These are phyloP conservation scores for Kodamaea sp. DNA, from an alignment of 1,139 yeast species.

Conservation along the genomic window DNA sequence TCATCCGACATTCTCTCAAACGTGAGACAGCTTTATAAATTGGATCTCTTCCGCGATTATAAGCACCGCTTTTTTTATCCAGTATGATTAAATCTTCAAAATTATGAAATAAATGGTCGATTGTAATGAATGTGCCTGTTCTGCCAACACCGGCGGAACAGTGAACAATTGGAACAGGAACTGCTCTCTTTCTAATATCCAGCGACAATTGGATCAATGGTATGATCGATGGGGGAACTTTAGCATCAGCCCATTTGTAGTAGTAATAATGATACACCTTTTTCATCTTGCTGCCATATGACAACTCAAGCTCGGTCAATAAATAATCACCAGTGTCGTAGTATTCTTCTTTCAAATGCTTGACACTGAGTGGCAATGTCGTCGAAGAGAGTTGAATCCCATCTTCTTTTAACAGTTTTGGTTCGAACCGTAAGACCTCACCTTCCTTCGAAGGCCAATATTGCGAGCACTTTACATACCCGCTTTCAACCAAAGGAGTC, in stretches of 20 bases:
- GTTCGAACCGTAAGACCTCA: too few relatives aligned
- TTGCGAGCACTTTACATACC: constrained; percentile 60
- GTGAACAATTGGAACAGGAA: constrained; percentile 50
- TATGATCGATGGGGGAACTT: constrained; percentile 40
- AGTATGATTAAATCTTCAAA: constrained; percentile 7
- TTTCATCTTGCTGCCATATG: constrained; percentile 22
- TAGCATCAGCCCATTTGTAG: constrained; percentile 56
- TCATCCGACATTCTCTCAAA: constrained; percentile 53
- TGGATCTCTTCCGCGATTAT: constrained; percentile 20
- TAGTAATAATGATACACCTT: constrained; percentile 52
- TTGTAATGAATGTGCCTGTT: constrained; percentile 72
- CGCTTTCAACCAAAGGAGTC: constrained; percentile 68
- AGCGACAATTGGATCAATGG: constrained; percentile 35
- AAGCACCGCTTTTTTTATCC: constrained; percentile 4
- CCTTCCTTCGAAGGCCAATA: constrained; percentile 61
- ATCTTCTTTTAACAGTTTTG: constrained; percentile 17
- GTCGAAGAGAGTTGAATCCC: constrained; percentile 18
- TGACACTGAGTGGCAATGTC: constrained; percentile 15
- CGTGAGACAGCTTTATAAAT: constrained; percentile 34
- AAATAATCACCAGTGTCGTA: constrained; percentile 24
- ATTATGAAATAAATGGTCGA: constrained; percentile 51
- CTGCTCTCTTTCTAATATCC: constrained; percentile 19
- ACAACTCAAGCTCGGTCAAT: constrained; percentile 28
- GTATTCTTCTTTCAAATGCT: constrained; percentile 16
- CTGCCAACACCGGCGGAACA: constrained; percentile 88